Conservation (phyloP, 768 basidiomycete species). For the Suillus ampliporus region DNA sequence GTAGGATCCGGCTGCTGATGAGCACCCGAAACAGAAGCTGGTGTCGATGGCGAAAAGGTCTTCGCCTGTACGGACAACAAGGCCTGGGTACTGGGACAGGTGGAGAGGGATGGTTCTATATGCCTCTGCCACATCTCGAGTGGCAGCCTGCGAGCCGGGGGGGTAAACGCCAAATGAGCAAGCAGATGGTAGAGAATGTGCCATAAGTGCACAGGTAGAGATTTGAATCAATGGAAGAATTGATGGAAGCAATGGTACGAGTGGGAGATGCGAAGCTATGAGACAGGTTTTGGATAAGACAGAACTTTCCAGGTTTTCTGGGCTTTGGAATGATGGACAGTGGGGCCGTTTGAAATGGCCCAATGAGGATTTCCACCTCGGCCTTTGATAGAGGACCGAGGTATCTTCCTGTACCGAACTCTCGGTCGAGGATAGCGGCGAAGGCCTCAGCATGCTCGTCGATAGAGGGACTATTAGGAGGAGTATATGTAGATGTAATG, state of each 20-base stretch:
- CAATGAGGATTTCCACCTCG: constrained; percentile 25
- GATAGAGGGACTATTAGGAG: no score
- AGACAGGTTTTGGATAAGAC: constrained; percentile 42
- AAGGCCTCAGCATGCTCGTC: no score
- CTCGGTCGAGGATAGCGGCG: no score
- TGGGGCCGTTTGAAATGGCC: constrained; percentile 25
- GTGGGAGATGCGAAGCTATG: constrained; percentile 15
- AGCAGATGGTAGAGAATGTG: no score
- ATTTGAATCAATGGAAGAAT: constrained; percentile 36
- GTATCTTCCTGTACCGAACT: no score
- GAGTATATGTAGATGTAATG: no score
- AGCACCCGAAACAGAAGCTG: constrained; percentile 30
- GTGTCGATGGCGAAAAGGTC: constrained; percentile 34
- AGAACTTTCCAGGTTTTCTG: constrained; percentile 37
- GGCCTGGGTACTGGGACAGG: constrained; percentile 34
- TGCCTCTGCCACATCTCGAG: constrained; percentile 40
- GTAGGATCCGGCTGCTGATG: constrained; percentile 28
- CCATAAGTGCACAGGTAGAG: constrained; percentile 46
- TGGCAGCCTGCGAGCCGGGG: no score
- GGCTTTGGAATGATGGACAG: constrained; percentile 42
- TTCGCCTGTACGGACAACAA: constrained; percentile 24
- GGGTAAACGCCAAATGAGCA: no score
- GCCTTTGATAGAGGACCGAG: no score
- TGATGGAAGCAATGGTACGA: constrained; percentile 33
- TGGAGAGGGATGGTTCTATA: constrained; percentile 38